Base-by-base conservation (phyloP, 495 filamentous ascomycete species). In the Letharia lupina region DNA sequence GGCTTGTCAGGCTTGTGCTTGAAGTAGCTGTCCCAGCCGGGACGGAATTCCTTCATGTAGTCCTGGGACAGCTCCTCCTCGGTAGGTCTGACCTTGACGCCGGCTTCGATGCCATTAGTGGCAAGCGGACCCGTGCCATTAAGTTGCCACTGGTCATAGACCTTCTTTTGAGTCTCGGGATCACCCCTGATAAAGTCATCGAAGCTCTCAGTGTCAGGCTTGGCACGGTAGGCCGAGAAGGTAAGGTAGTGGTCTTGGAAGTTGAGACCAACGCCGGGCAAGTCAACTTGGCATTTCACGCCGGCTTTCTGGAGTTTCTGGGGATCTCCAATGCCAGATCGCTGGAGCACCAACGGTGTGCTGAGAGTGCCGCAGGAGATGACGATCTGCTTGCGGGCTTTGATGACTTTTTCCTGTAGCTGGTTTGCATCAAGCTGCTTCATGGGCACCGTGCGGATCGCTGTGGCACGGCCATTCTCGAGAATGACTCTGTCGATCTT, bases 211-310 rank as follows among this genome's bases (percentile, higher is more conserved):
- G 85, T 84, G 39, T 88, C 84, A 3, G 89, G 89, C 78, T 91
- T 91, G 41, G 89, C 89, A 47, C 89, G 79, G 71, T 81, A 92
- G 57, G 84, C 81, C 5, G 89, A 84, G 74, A 93, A 91, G 3
- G 87, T 91, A 42, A 94, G 82, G 72, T 94, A 91, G 69, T 93
- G 90, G 74, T 92, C 89, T 73, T 92, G 89, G 82, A 91, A 92
- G 75, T 92, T 92, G 41, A 87, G 80, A 64, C 89, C 90, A 61
- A 93, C 89, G 47, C 90, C 90, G 0, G 89, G 89, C n/a, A 92
- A 84, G 69, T 93, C 82, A 65, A 91, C 83, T 20, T 89, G 76
- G 23, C 88, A 88, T 77, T 87, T 78, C 64, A 92, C 86, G 13
- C 90, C 88, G 39, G 80, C 88, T 45, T 79, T 79, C 64, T 82